These are phyloP conservation scores for Aspergillus amoenus DNA, from an alignment of 2,329 filamentous ascomycete species.

Conservation along the genomic window DNA sequence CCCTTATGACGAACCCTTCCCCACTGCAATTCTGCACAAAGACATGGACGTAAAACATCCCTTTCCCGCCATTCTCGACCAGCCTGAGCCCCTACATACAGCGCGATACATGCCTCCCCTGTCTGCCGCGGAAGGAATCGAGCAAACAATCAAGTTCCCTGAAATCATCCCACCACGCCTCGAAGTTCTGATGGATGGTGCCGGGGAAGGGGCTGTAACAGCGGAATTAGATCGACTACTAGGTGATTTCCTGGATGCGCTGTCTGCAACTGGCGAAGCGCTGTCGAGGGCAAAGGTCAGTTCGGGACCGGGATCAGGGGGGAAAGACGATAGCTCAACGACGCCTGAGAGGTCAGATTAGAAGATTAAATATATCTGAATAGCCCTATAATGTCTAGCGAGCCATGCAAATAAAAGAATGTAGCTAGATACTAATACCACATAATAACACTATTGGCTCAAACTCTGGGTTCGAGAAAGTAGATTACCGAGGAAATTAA, in stretches of 20 bases:
- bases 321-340: conserved; percentile 7
- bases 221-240: conserved; percentile 44
- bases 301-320: conserved; percentile 10
- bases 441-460: too few species aligned
- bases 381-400: neutral
- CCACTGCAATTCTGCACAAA: conserved; percentile 25
- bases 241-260: conserved; percentile 38
- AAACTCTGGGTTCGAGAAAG: too few species aligned
- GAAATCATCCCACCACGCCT: conserved; percentile 38
- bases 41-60: conserved; percentile 17
- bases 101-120: conserved; percentile 17
- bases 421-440: neutral
- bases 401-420: too few species aligned
- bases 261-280: conserved; percentile 39
- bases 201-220: conserved; percentile 35
- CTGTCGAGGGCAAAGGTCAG: conserved; percentile 18
- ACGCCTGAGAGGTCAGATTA: conserved; percentile 18
- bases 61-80: conserved; percentile 10
- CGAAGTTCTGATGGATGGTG: conserved; percentile 39
- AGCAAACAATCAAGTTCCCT: conserved; percentile 35
- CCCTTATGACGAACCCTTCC: conserved; percentile 23
- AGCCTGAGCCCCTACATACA: conserved; percentile 19
- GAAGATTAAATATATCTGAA: neutral
- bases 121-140: neutral
- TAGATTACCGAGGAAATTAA: too few species aligned